Evolutionary conservation across 768 basidiomycete species (phyloP), one percentile per base, ranked within the genome.

Genomic region (Russula brevipes): DNA sequence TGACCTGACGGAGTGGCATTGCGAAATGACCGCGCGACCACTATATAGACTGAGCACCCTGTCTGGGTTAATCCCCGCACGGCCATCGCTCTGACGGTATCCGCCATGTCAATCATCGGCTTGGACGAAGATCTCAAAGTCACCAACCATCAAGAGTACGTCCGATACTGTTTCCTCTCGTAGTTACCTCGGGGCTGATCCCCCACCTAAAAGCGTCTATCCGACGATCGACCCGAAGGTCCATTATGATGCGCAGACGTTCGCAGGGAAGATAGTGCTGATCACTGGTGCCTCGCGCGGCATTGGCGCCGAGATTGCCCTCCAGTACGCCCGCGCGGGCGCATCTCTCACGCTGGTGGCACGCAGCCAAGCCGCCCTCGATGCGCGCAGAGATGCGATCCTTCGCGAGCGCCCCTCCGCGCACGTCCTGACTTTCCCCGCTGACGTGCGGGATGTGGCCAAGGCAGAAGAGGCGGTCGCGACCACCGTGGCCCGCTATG

Each of bases 61-160:
- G 24, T 24, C 24, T 1, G 24, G 24, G 24, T 24, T 24, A 24
- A 24, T 24, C 24, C 24, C 24, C 24, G 24, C 24, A 24, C 1
- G 24, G 1, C 24, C 24, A 24, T 24, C 24, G 5, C 41, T 42
- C 4, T 2, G 41, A 14, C n/a, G 7, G 1, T 11, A n/a, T 17
- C 45, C 35, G 16, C 36, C n/a, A 47, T 38, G 45, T 47, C 46
- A 6, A n/a, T 51, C n/a, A 39, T 52, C 31, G 53, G 60, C 16
- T 5, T 24, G 4, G 46, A 61, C 39, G 60, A 61, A 31, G 54
- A 39, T n/a, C 54, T 61, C 2, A 55, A 61, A 30, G 60, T 61
- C 12, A 24, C 60, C 8, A 12, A 0, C 33, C 54, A 19, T 8
- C 16, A 50, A 4, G 54, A 61, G 53, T 61, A 8, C 49, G 60